These are phyloP conservation scores for Jaltomata sinuosa DNA, from an alignment of 257 asterid species.

Conservation along the genomic window DNA sequence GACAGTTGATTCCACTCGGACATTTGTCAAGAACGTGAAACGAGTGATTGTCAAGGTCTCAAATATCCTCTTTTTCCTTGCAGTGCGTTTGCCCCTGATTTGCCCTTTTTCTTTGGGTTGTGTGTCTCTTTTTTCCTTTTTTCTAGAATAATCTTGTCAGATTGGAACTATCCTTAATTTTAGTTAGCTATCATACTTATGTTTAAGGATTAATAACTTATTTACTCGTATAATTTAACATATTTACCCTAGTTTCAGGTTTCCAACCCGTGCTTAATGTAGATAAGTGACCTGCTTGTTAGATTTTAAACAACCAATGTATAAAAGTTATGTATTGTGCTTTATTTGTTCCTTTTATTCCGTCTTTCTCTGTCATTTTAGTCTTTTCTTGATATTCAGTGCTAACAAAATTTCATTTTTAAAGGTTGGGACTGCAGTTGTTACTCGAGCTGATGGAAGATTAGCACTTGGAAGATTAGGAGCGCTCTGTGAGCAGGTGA, in stretches of 20 bases:
- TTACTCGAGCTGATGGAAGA: conserved; percentile 65
- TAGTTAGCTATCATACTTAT: not conserved
- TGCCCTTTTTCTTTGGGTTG: too few species aligned
- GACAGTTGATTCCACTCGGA: not conserved
- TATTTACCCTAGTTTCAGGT: not conserved
- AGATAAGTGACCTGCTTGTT: not conserved
- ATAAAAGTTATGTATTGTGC: not conserved
- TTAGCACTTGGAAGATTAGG: conserved; percentile 97
- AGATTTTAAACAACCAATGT: not conserved
- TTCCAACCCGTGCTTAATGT: not conserved
- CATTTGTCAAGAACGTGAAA: not conserved
- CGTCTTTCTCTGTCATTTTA: not conserved
- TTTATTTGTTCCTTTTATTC: not conserved
- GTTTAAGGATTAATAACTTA: not conserved
- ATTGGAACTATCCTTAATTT: not conserved
- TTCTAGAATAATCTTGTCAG: too few species aligned
- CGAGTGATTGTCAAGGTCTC: not conserved
- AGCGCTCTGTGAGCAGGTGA: conserved; percentile 93
- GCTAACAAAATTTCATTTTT: conserved; percentile 1
- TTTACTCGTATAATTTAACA: not conserved
- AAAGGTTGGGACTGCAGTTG: conserved; percentile 90
- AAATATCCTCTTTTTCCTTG: not conserved
- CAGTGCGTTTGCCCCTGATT: too few species aligned
- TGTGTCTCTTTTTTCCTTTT: too few species aligned
- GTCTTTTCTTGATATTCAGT: not conserved